These are phyloP conservation scores for Ajuga reptans DNA, from an alignment of 305 asterid species.

Conservation along the genomic window DNA sequence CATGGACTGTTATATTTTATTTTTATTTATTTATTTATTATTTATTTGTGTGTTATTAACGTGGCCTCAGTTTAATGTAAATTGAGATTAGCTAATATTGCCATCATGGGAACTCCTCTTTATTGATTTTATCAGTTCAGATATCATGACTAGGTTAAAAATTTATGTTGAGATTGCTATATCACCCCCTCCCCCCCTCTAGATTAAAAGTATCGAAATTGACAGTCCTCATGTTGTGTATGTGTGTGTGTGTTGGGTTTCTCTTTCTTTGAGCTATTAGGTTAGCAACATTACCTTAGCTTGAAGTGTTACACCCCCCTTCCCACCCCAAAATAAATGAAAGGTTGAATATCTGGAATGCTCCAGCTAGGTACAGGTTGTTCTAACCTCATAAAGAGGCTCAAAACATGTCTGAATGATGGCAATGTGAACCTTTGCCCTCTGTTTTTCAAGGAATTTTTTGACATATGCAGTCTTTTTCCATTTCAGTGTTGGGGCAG, in stretches of 20 bases:
- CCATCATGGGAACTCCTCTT: background rate
- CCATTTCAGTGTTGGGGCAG: slow-evolving; percentile 85
- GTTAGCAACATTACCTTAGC: background rate
- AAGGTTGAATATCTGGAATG: too few relatives aligned
- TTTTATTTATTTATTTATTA: background rate
- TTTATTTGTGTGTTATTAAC: background rate
- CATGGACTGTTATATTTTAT: background rate
- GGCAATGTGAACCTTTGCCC: background rate
- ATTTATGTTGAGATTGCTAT: background rate
- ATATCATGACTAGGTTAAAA: background rate
- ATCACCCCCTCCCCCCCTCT: background rate
- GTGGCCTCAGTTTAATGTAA: slow-evolving; percentile 1
- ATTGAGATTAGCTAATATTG: background rate
- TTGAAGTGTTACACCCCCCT: background rate
- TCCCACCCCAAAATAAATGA: too few relatives aligned
- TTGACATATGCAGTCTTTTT: slow-evolving; percentile 32
- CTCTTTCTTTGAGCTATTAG: background rate
- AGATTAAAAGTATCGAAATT: background rate
- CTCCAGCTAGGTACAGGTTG: too few relatives aligned
- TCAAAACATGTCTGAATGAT: background rate
- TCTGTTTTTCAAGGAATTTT: background rate
- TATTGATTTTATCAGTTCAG: background rate
- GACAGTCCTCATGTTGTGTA: background rate
- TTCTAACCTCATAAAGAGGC: background rate
- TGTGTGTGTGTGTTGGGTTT: too few relatives aligned